Evolutionary conservation across 1,139 yeast genomes (phyloP), one percentile per base, ranked within the genome.

Genomic region (Suhomyces guaymorum): DNA sequence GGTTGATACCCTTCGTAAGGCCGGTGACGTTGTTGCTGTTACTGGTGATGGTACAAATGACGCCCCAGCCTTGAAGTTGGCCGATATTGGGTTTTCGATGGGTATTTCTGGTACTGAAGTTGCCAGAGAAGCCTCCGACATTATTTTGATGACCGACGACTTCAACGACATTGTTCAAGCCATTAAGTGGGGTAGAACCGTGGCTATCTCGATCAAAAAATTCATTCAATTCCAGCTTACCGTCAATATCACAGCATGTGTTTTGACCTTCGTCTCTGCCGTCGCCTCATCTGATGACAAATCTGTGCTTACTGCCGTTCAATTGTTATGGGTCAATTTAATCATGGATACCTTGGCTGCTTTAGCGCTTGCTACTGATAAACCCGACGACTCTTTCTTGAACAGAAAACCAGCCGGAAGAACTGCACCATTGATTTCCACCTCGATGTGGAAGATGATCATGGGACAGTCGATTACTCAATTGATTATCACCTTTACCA

Each of bases 341-440:
- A 92, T 92, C 53, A 92, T 92, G 99, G 99, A 92, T 60, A 92
- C 98, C 0, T 75, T 92, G 46, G 99, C 98, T 4, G 98, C 99
- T 3, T 72, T 92, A 51, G 99, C 98, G 0, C 73, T 92, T 47
- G 99, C 99, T 4, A 92, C 99, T 5, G 99, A 92, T 59, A 92
- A 94, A 49, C 98, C 98, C 0, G 89, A 87, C 49, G 86, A 82
- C 33, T 74, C 81, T 26, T 80, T 87, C 32, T 70, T 92, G 53
- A 78, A 84, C 46, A 74, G 89, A 39, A 82, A 78, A 55, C 99
- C 98, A 1, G 90, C 85, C 30, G 94, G 95, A 28, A 75, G 97
- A 53, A 66, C 69, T 16, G 75, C 78, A n/a, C 85, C 95, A 2
- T 71, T 92, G 59, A 90, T 92, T 48, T 73, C 95, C 2, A 81